Percentiles rank a stretch among this genome's conserved stretches.
Conservation (phyloP, 2,329 filamentous ascomycete species). For the Ophidiomyces ophidiicola region DNA sequence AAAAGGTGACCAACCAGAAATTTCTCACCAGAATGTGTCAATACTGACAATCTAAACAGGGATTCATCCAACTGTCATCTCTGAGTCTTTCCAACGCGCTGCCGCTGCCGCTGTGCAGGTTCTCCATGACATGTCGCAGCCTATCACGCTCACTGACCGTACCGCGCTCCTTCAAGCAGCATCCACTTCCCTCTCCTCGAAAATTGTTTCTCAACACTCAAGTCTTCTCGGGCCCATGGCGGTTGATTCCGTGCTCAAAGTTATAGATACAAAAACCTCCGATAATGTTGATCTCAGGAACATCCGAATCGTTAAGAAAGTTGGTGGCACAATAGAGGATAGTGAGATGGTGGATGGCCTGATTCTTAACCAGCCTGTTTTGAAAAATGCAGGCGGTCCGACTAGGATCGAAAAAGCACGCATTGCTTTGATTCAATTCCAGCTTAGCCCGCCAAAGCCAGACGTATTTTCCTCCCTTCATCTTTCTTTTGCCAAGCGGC, state of each 20-base stretch:
- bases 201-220: constrained; percentile 96
- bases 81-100: constrained; percentile 92
- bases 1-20: constrained; percentile 49
- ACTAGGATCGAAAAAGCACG: constrained; percentile 90
- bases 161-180: constrained; percentile 87
- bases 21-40: background rate
- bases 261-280: constrained; percentile 88
- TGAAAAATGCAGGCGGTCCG: constrained; percentile 88
- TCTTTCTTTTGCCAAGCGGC: constrained; percentile 16
- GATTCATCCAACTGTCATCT: constrained; percentile 95
- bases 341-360: constrained; percentile 93
- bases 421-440: constrained; percentile 97
- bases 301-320: constrained; percentile 94
- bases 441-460: constrained; percentile 93
- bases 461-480: constrained; percentile 50
- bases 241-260: constrained; percentile 88
- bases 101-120: constrained; percentile 78
- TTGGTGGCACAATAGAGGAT: constrained; percentile 95
- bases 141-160: constrained; percentile 78
- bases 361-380: constrained; percentile 79
- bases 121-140: constrained; percentile 89
- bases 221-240: constrained; percentile 94
- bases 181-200: constrained; percentile 92
- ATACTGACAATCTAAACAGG: constrained; percentile 24
- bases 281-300: constrained; percentile 95